These are phyloP conservation scores for Pichia norvegensis DNA, from an alignment of 1,139 yeast genomes.

Conservation along the genomic window DNA sequence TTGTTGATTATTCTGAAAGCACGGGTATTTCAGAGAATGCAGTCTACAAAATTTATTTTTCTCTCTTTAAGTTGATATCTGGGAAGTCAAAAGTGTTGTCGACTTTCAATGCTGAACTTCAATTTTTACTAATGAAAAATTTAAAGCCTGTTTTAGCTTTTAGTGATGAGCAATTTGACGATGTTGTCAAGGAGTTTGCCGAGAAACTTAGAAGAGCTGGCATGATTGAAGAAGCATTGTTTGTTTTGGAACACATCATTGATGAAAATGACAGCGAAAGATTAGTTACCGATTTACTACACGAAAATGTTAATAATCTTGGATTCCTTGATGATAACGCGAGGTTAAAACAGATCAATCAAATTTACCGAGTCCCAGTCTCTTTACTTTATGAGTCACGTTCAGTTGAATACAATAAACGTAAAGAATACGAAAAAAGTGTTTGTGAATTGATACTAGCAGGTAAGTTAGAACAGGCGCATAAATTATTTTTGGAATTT, in stretches of 20 bases:
- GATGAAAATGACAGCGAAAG: conserved; percentile 26
- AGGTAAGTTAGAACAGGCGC: conserved; percentile 55
- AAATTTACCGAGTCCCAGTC: conserved; percentile 39
- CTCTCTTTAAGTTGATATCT: conserved; percentile 35
- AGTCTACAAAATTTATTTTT: conserved; percentile 18
- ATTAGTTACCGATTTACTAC: conserved; percentile 34
- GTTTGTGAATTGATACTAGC: conserved; percentile 60
- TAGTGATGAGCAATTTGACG: conserved; percentile 30
- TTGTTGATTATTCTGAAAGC: conserved; percentile 12
- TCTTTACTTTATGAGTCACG: conserved; percentile 43
- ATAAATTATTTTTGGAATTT: conserved; percentile 40
- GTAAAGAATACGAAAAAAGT: conserved; percentile 51
- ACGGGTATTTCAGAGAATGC: conserved; percentile 5
- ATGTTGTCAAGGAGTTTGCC: conserved; percentile 43
- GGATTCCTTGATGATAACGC: conserved; percentile 25
- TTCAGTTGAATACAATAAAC: conserved; percentile 38
- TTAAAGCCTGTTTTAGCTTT: conserved; percentile 14
- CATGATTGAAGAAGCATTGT: conserved; percentile 53
- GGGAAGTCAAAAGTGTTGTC: conserved; percentile 10
- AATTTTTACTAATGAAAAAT: conserved; percentile 21
- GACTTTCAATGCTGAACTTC: conserved; percentile 23
- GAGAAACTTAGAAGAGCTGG: conserved; percentile 43
- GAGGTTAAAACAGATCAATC: conserved; percentile 32
- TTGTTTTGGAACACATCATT: conserved; percentile 49
- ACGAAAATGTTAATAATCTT: conserved; percentile 39